These are phyloP conservation scores for Nadsonia starkeyi-henricii DNA, from an alignment of 1,139 yeast genomes.

Conservation along the genomic window DNA sequence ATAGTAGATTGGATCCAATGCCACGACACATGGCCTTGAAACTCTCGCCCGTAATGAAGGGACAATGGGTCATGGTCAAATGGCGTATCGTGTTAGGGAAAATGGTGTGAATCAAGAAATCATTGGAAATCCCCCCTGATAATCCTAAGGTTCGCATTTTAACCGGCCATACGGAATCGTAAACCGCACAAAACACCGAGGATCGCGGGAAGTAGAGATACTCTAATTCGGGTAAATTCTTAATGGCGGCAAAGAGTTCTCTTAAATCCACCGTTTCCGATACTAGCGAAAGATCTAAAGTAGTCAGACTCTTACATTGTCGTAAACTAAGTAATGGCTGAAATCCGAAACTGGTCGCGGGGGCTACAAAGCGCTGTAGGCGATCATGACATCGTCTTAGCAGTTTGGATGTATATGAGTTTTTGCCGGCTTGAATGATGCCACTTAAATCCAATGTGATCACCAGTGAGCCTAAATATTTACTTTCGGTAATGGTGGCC, in stretches of 20 bases:
- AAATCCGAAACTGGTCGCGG: constrained; percentile 88
- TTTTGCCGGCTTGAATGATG: constrained; percentile 85
- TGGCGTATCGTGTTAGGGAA: constrained; percentile 62
- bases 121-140: constrained; percentile 82
- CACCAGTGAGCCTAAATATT: constrained; percentile 21
- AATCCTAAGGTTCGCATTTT: constrained; percentile 55
- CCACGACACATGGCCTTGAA: constrained; percentile 46
- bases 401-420: constrained; percentile 73
- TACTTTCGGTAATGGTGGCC: constrained; percentile 36
- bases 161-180: constrained; percentile 60
- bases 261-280: constrained; percentile 79
- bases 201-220: constrained; percentile 81
- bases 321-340: constrained; percentile 74
- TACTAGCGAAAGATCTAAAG: constrained; percentile 72
- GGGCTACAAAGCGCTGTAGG: constrained; percentile 64
- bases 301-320: constrained; percentile 47
- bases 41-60: constrained; percentile 44
- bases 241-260: constrained; percentile 64
- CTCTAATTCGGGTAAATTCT: constrained; percentile 45
- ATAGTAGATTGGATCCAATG: constrained; percentile 50
- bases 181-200: constrained; percentile 60
- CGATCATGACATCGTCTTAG: constrained; percentile 58
- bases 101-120: constrained; percentile 47
- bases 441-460: constrained; percentile 49
- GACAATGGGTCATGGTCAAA: constrained; percentile 80